phyloP scores from a whole-genome alignment of 2,329 filamentous ascomycete species.

The Rutstroemia sp. region DNA sequence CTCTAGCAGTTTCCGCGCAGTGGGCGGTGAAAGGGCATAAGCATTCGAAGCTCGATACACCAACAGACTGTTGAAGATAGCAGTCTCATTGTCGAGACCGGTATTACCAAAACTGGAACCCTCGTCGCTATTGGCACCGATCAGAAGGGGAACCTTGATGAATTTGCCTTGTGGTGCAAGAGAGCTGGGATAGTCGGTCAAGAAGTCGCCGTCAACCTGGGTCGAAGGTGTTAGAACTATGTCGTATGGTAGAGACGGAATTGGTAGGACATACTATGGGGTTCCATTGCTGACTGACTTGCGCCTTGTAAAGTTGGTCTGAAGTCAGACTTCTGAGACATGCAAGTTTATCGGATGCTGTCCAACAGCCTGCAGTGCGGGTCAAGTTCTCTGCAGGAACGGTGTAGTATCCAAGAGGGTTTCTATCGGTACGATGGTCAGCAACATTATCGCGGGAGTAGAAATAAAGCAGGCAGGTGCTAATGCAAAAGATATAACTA shows the following conservation, averaged over 20 bases:
- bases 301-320: constrained; percentile 13
- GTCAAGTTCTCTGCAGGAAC: constrained; percentile 32
- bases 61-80: constrained; percentile 36
- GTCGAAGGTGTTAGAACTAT: background rate
- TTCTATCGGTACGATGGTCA: background rate
- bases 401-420: constrained; percentile 30
- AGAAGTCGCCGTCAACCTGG: constrained; percentile 37
- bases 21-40: constrained; percentile 39
- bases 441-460: too few species aligned
- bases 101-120: constrained; percentile 37
- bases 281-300: constrained; percentile 19
- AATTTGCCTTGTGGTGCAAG: constrained; percentile 37
- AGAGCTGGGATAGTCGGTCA: constrained; percentile 40
- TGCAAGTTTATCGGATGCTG: constrained; percentile 15
- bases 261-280: constrained; percentile 7
- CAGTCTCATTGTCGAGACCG: constrained; percentile 34
- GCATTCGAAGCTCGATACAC: constrained; percentile 33
- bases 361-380: constrained; percentile 21
- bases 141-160: constrained; percentile 38
- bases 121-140: constrained; percentile 44
- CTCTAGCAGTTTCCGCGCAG: constrained; percentile 36
- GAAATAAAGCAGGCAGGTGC: background rate
- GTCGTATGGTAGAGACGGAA: background rate
- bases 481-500: too few species aligned
- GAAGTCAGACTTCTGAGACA: constrained; percentile 18